Evolutionary conservation across 352 stramenopile species (phyloP), one percentile per base, ranked within the genome.

Genomic region (Pythium phragmiticola): DNA sequence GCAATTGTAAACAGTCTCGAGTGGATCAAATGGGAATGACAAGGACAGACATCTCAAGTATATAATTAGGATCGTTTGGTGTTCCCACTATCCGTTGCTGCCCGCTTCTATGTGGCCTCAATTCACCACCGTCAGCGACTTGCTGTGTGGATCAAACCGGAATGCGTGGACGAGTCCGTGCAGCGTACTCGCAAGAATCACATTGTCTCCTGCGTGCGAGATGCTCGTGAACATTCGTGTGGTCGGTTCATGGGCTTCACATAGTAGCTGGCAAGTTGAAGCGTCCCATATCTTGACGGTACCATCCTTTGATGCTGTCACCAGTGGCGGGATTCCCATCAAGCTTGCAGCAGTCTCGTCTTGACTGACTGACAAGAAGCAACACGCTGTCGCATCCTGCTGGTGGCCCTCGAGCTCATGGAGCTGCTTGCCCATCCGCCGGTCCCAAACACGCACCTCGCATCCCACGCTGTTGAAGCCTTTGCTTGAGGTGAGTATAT

Each of bases 401-500:
- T 90, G 73, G 14, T 94, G 85, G 3, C 85, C 87, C 14, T 71
- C 48, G 21, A 85, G 80, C 65, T 91, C 72, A 12, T 73, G 39
- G 0, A 92, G 26, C 57, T 90, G 77, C 50, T 79, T 87, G 17
- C 70, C 73, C 28, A 60, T 88, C 8, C 87, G 84, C 52, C 85
- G 75, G 57, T 95, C 87, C 87, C 87, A 95, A 3, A 95, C 74
- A 57, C 85, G 76, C 17, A 81, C 73, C 52, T 94, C 87, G 26
- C 76, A 82, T 2, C 87, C 87, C 26, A 95, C 79, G 11, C 85
- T 82, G 48, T 88, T 95, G 59, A 94, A 94, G 0, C 87, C 87
- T 65, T 94, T 95, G 60, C 87, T 95, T 3, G 84, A 92, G 3
- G 87, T 94, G 33, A 94, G 49, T 11, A 95, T 21, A 58, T 92